Conservation (phyloP, 129 eudicot genomes). For the Lonicera japonica region DNA sequence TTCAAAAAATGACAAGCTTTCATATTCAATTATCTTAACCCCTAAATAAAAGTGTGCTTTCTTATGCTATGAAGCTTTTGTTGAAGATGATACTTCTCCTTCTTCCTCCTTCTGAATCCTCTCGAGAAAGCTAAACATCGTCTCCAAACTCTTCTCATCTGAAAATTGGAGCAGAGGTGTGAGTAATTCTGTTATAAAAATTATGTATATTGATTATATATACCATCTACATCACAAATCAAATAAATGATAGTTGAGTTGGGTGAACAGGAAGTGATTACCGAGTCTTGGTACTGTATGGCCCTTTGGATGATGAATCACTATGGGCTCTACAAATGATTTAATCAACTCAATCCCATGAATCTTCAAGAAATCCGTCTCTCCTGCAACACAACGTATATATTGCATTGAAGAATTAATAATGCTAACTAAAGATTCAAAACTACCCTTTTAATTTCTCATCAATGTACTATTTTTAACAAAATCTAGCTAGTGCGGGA, state of each 20-base stretch:
- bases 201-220: too few species aligned
- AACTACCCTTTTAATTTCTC: neutral
- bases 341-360: slow-evolving; percentile 48
- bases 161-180: neutral
- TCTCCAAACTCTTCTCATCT: slow-evolving; percentile 52
- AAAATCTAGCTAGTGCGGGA: too few species aligned
- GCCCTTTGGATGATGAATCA: slow-evolving; percentile 84
- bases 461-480: too few species aligned
- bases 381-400: slow-evolving; percentile 30
- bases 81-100: slow-evolving; percentile 11
- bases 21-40: neutral
- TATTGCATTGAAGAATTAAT: neutral
- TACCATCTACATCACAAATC: neutral
- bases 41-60: neutral
- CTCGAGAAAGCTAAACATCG: slow-evolving; percentile 46
- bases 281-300: slow-evolving; percentile 80
- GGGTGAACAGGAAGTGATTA: slow-evolving; percentile 10
- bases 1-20: neutral
- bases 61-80: neutral
- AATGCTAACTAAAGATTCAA: neutral
- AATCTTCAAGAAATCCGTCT: slow-evolving; percentile 54
- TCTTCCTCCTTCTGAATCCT: slow-evolving; percentile 41
- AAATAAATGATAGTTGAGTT: neutral
- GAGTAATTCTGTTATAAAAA: neutral
- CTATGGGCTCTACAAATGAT: slow-evolving; percentile 47